These are phyloP conservation scores for Conringia planisiliqua DNA, from an alignment of 345 rosid species.

Conservation along the genomic window DNA sequence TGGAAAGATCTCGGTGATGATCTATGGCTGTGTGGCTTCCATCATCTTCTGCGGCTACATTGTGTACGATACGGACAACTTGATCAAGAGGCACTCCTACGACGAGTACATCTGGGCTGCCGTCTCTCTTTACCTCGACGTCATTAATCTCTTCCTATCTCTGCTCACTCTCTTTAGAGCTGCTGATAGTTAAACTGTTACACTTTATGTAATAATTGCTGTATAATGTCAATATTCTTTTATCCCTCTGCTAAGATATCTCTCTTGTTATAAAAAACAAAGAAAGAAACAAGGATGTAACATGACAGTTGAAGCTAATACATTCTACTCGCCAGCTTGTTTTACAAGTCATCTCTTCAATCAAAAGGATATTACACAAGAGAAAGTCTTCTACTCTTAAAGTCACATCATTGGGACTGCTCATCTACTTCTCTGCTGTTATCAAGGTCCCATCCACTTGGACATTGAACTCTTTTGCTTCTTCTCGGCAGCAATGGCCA, in stretches of 20 bases:
- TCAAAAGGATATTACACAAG: neutral
- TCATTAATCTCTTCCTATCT: constrained; percentile 64
- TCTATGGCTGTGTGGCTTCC: constrained; percentile 73
- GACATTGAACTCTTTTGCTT: constrained; percentile 32
- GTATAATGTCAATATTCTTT: too few species aligned
- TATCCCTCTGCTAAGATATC: neutral
- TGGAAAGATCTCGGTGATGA: constrained; percentile 71
- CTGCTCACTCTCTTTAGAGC: constrained; percentile 37
- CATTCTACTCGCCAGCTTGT: constrained; percentile 7
- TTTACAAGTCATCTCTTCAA: neutral
- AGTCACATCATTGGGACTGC: neutral
- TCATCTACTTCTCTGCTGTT: constrained; percentile 11
- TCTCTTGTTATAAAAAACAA: too few species aligned
- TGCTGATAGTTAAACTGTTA: constrained; percentile 32
- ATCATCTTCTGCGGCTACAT: constrained; percentile 87
- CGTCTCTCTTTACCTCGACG: constrained; percentile 56
- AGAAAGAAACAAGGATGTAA: constrained; percentile 8
- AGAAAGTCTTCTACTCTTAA: neutral
- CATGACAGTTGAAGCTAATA: neutral
- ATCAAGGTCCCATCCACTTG: constrained; percentile 21
- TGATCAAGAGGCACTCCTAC: constrained; percentile 74
- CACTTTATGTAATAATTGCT: too few species aligned
- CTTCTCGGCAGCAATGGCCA: constrained; percentile 50
- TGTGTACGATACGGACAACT: constrained; percentile 75
- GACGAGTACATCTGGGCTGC: constrained; percentile 77